Evolutionary conservation across 2,329 filamentous ascomycete species (phyloP).

Genomic region (Dothidotthia symphoricarpi): DNA sequence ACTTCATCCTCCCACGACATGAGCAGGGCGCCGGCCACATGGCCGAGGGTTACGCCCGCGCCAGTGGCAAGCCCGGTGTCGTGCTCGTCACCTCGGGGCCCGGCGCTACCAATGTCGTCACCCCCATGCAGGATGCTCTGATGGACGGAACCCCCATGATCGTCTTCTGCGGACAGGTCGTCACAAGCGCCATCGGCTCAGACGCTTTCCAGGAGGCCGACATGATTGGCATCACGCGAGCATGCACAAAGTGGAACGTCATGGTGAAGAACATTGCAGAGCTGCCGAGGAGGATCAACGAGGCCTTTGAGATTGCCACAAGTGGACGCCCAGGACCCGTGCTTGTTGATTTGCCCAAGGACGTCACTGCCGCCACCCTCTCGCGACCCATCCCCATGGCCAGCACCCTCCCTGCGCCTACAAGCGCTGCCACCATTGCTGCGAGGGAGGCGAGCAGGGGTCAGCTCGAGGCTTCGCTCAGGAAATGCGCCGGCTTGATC

Average conservation of each 20-base stretch:
- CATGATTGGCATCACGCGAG: conserved; percentile 85
- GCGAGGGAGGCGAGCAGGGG: conserved; percentile 70
- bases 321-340: conserved; percentile 92
- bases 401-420: conserved; percentile 70
- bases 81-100: conserved; percentile 96
- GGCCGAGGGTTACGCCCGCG: conserved; percentile 95
- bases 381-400: conserved; percentile 79
- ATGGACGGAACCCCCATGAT: conserved; percentile 95
- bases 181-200: conserved; percentile 84
- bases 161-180: conserved; percentile 92
- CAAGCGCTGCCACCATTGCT: conserved; percentile 81
- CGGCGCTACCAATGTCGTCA: conserved; percentile 93
- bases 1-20: conserved; percentile 92
- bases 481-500: conserved; percentile 75
- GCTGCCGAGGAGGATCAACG: conserved; percentile 89
- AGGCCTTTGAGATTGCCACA: conserved; percentile 97
- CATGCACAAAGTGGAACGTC: conserved; percentile 98
- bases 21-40: conserved; percentile 98
- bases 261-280: conserved; percentile 97
- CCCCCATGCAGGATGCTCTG: conserved; percentile 92
- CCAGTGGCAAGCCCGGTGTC: conserved; percentile 89
- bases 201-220: conserved; percentile 98
- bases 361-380: conserved; percentile 84
- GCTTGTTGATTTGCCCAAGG: conserved; percentile 92
- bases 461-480: conserved; percentile 71